Evolutionary conservation across 352 stramenopile genomes (phyloP), one percentile per base, ranked within the genome.

Genomic region (Plasmopara muralis): DNA sequence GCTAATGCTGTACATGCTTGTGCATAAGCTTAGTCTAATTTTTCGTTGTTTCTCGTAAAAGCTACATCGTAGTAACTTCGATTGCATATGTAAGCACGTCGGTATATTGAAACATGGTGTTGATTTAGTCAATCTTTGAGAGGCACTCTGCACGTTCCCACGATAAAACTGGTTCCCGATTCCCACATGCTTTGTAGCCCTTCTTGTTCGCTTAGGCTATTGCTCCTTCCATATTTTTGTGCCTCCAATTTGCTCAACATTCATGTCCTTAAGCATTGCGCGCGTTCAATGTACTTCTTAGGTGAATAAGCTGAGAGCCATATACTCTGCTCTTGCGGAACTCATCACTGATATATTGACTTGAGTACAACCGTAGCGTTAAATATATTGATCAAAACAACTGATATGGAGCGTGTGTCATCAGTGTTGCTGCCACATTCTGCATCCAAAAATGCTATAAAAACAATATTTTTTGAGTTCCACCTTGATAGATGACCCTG

Each of bases 321-420:
- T 41, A 16, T 41, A 41, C 14, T 41, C 37, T 7, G 1, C n/a
- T 41, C 16, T 5, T 2, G 13, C 37, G 37, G 37, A 41, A 6
- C 9, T 18, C 12, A 41, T 8, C 7, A 13, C 14, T 41, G 37
- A 15, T 18, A 16, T 37, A 55, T 59, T 0, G 40, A 45, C 40
- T 55, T 59, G 34, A 45, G 52, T n/a, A 65, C 33, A 5, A 65
- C 37, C 9, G 33, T 6, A 65, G 47, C 41, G 53, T 57, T 12
- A 18, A 8, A 2, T 18, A 18, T n/a, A 41, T 4, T 41, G 5
- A 60, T 33, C 41, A 65, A 43, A 14, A 61, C n/a, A 2, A 47
- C 47, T 4, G 46, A 30, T n/a, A 14, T 41, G 5, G 6, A 41
- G n/a, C 37, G 37, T 16, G 2, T n/a, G 37, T 41, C 13, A 16